Conservation (phyloP, 768 basidiomycete genomes). For the Phallus indusiatus region DNA sequence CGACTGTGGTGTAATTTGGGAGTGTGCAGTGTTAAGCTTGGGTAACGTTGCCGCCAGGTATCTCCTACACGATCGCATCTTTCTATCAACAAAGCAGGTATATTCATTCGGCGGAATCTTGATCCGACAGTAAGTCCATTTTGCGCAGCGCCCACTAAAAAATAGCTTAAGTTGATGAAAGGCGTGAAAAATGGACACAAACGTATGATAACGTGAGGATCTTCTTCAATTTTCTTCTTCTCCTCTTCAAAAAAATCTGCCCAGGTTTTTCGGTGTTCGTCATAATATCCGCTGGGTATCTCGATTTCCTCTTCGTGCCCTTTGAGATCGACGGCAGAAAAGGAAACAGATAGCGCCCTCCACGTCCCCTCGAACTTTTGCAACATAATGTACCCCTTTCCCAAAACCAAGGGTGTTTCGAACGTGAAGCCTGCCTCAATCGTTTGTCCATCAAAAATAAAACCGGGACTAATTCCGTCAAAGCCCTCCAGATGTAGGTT, state of each 20-base stretch:
- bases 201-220: constrained; percentile 18
- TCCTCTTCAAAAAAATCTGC: constrained; percentile 11
- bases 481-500: constrained; percentile 14
- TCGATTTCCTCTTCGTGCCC: constrained; percentile 17
- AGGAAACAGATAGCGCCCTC: constrained; percentile 15
- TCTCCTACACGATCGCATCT: constrained; percentile 27
- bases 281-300: constrained; percentile 10
- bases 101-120: constrained; percentile 32
- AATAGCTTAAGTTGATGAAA: neutral
- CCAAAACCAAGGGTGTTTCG: constrained; percentile 9
- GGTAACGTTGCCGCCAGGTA: constrained; percentile 35
- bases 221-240: constrained; percentile 10
- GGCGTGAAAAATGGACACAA: neutral
- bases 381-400: constrained; percentile 14
- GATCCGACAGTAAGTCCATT: constrained; percentile 35
- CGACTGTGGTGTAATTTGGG: constrained; percentile 7
- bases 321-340: constrained; percentile 14
- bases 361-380: constrained; percentile 8
- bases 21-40: constrained; percentile 32
- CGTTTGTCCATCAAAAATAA: neutral
- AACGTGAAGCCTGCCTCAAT: constrained; percentile 18
- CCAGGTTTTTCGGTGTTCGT: constrained; percentile 14
- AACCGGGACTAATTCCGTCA: neutral
- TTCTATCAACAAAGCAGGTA: constrained; percentile 31
- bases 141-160: constrained; percentile 35